phyloP scores from a whole-genome alignment of 129 eudicot genomes.

The Flaveria sonorensis region DNA sequence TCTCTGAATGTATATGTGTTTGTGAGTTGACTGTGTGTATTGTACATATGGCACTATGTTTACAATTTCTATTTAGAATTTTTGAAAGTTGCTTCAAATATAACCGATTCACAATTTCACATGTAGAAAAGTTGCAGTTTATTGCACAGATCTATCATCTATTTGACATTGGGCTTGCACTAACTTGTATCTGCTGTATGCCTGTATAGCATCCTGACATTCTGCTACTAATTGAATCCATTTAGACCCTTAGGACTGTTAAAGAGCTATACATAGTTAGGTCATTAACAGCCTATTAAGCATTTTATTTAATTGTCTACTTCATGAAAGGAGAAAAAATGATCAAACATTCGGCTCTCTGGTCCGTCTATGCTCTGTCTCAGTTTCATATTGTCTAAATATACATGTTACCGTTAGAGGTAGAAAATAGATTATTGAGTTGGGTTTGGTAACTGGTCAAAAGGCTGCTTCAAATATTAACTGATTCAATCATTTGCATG shows the following conservation, averaged over 20 bases:
- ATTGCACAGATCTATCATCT: not conserved
- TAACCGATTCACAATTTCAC: not conserved
- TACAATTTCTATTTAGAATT: not conserved
- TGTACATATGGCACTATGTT: not conserved
- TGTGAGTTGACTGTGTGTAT: not conserved
- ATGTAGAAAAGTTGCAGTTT: not conserved
- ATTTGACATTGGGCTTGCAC: not conserved
- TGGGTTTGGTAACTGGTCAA: not conserved
- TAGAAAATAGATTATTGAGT: not conserved
- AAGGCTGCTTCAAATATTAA: no score
- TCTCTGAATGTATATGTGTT: conserved; percentile 2
- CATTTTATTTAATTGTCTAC: not conserved
- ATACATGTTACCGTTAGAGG: not conserved
- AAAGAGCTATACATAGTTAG: not conserved
- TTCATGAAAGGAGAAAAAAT: not conserved
- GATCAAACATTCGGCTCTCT: not conserved
- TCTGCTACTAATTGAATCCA: not conserved
- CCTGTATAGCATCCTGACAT: not conserved
- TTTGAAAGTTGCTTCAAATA: not conserved
- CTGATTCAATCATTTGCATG: no score
- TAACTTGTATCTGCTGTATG: conserved; percentile 5
- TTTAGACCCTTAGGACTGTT: not conserved
- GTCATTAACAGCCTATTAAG: not conserved
- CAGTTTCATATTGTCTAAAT: not conserved
- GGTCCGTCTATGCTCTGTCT: not conserved